Base-by-base conservation (phyloP, 2,329 filamentous ascomycete genomes). In the Colletotrichum orchidophilum region DNA sequence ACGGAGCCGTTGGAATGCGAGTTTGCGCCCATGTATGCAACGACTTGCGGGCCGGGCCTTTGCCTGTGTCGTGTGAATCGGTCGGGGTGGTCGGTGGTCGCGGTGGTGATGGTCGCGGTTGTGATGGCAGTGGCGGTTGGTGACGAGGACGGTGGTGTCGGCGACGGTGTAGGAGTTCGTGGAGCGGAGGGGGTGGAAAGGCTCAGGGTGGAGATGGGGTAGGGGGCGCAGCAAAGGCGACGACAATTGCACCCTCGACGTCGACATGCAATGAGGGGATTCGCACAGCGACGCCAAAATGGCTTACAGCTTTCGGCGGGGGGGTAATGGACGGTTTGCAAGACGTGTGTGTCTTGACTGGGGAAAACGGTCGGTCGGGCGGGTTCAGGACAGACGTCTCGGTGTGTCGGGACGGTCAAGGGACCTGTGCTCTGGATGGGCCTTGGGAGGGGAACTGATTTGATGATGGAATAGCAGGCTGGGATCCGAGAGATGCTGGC, bases 11-110 rank as follows among this genome's bases (percentile, higher is more conserved):
- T 80, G 78, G 79, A 76, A 76, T 81, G 80, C 75, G 83, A 80
- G 80, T 77, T 77, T 75, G 77, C 76, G 77, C 85, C 82, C 82
- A 85, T 85, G 82, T 85, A 85, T 81, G 81, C 81, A 77, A 74
- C 73, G 66, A 73, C 64, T 68, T 67, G 52, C 64, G 58, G 64
- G 68, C 68, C 68, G 63, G 68, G 68, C 68, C 68, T 71, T 68
- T 71, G 64, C 63, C 68, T 49, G 52, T 67, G 68, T 71, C 68
- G 68, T 71, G 39, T n/a, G 21, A 33, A 53, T 71, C 33, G 62
- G 24, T 70, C 49, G 58, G 57, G 26, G 26, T 63, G 58, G 68
- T 31, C 49, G 21, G 24, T 63, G 33, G 57, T 49, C 78, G 75
- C 29, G 80, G 75, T 53, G 79, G 77, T 72, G 77, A 76, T 55